Evolutionary conservation across 169 alveolate species (phyloP).

Genomic region (Plasmodium gonderi): DNA sequence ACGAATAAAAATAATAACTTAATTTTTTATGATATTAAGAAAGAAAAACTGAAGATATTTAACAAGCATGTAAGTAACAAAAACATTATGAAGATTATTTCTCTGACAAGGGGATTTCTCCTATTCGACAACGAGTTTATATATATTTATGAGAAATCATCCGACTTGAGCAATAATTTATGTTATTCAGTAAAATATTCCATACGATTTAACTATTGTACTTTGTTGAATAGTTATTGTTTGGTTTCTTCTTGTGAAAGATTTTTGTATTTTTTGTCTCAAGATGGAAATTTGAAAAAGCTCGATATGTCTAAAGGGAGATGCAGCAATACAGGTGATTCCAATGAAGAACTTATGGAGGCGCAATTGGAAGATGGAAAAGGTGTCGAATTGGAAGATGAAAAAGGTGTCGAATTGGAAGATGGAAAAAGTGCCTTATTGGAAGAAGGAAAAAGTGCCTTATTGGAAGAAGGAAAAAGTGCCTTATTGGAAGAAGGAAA

Average conservation of each 20-base stretch:
- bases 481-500: background rate
- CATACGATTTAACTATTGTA: constrained; percentile 10
- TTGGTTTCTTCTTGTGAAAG: constrained; percentile 47
- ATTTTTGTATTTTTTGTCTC: constrained; percentile 23
- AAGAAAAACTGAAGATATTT: constrained; percentile 47
- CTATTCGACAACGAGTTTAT: constrained; percentile 33
- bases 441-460: too few relatives aligned
- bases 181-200: constrained; percentile 14
- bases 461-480: background rate
- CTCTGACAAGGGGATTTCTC: constrained; percentile 29
- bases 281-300: constrained; percentile 61
- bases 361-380: background rate
- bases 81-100: constrained; percentile 13
- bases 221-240: constrained; percentile 31
- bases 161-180: constrained; percentile 1
- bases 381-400: background rate
- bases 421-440: background rate
- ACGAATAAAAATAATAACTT: constrained; percentile 45
- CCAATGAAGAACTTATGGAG: background rate
- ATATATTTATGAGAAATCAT: constrained; percentile 46
- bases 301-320: constrained; percentile 13
- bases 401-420: too few relatives aligned
- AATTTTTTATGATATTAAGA: constrained; percentile 66
- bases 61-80: constrained; percentile 30
- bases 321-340: background rate